These are phyloP conservation scores for Diplogelasinospora grovesii DNA, from an alignment of 495 filamentous ascomycete genomes.

Conservation along the genomic window DNA sequence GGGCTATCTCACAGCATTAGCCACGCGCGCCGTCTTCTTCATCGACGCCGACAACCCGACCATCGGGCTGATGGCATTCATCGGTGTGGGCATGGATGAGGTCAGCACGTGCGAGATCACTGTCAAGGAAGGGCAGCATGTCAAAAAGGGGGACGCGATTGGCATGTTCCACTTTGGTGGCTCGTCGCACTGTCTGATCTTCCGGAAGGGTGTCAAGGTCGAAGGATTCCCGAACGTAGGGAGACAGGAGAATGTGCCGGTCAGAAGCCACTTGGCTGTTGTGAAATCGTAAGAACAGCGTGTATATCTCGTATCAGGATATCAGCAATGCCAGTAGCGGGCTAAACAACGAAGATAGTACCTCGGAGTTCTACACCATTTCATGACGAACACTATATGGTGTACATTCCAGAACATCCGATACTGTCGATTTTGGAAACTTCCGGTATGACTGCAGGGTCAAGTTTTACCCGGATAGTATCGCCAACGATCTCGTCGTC, in stretches of 20 bases:
- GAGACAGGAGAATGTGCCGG: constrained; percentile 49
- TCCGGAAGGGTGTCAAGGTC: constrained; percentile 37
- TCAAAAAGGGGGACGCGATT: constrained; percentile 59
- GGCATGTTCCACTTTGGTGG: constrained; percentile 76
- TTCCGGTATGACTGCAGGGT: too few species aligned
- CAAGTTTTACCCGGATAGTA: too few species aligned
- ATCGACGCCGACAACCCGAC: constrained; percentile 59
- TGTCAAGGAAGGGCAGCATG: constrained; percentile 51
- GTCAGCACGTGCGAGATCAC: constrained; percentile 62
- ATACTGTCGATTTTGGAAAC: too few species aligned
- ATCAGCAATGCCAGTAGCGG: too few species aligned
- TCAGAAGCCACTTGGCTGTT: constrained; percentile 35
- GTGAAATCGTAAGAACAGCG: constrained; percentile 7
- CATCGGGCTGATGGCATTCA: constrained; percentile 60
- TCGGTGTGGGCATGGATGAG: constrained; percentile 66
- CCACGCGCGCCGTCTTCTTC: constrained; percentile 59
- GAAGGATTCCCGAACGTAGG: constrained; percentile 44
- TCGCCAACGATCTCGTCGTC: too few species aligned
- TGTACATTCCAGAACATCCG: too few species aligned
- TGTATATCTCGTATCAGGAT: too few species aligned
- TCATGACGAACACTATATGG: too few species aligned
- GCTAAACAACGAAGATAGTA: too few species aligned
- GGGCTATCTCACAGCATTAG: constrained; percentile 52
- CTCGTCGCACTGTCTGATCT: constrained; percentile 56
- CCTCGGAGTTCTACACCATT: too few species aligned